Evolutionary conservation across 805 yeast genomes (phyloP), one percentile per base, ranked within the genome.

Genomic region (Spathaspora passalidarum): DNA sequence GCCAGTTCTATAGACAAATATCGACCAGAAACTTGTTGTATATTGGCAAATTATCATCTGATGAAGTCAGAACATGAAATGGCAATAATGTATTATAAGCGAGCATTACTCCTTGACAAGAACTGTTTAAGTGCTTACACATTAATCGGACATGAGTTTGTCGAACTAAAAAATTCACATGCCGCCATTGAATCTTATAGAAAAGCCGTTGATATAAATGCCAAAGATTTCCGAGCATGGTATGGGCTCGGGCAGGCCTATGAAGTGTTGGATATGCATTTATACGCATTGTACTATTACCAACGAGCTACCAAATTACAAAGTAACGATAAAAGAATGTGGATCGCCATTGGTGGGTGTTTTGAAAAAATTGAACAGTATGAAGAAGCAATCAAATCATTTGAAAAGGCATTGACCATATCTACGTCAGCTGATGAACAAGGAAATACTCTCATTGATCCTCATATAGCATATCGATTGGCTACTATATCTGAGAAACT

Each of bases 201-300:
- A 53, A 71, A 96, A 38, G 99, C 98, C 0, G 92, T 91, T 1
- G 97, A 90, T 60, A 84, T 91, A 2, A 88, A 88, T 58, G 78
- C 82, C 38, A 84, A 86, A 58, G 99, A 94, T 61, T 95, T 87
- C 62, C 73, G 96, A 43, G 98, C 98, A 0, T 94, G 99, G 99
- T 94, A 92, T 63, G 99, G 99, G 1, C 72, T 94, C 43, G 99
- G 99, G 0, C 98, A 94, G 65, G 98, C 98, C 1, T 94, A 94
- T 61, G 99, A 94, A 63, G 96, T 94, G 9, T 69, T 92, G 46
- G 97, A 92, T 55, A 92, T 92, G 97, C 94, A 88, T 60, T 72
- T 88, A 49, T 94, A 91, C 59, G 91, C 98, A 0, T 70, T 91
- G 37, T 92, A 89, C 63, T 94, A 94, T 62, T 94, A 89, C 62